Evolutionary conservation across 129 eudicot species (phyloP).

Genomic region (Kitagawia praeruptora): DNA sequence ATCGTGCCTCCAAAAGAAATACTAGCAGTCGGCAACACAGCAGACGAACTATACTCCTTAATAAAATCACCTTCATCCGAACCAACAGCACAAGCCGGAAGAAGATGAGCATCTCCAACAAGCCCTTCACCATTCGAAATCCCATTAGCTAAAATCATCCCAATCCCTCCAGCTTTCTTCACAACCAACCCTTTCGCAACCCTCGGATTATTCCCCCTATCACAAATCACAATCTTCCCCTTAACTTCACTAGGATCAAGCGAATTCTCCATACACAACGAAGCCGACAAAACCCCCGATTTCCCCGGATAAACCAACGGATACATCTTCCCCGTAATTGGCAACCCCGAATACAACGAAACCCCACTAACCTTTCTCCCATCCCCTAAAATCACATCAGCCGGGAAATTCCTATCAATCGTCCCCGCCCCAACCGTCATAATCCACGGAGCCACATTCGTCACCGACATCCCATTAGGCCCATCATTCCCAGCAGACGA

Average conservation of each 20-base stretch:
- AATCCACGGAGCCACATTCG: constrained; percentile 10
- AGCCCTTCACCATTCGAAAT: constrained; percentile 46
- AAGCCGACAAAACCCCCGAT: constrained; percentile 41
- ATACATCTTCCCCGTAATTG: constrained; percentile 33
- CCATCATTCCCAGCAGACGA: constrained; percentile 13
- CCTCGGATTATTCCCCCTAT: constrained; percentile 49
- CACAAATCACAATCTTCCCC: constrained; percentile 52
- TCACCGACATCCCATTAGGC: constrained; percentile 7
- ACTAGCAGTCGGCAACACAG: constrained; percentile 31
- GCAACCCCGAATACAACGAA: constrained; percentile 39
- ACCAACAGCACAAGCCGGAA: constrained; percentile 32
- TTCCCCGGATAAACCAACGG: constrained; percentile 49
- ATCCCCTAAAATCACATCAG: constrained; percentile 6
- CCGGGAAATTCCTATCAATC: constrained; percentile 19
- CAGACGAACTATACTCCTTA: constrained; percentile 22
- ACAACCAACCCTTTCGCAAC: constrained; percentile 43
- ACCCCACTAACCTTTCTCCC: constrained; percentile 40
- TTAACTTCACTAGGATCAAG: constrained; percentile 32
- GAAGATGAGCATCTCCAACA: constrained; percentile 45
- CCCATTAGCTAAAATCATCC: constrained; percentile 10
- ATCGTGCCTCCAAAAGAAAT: constrained; percentile 36
- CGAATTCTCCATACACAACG: constrained; percentile 55
- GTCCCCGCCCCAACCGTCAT: constrained; percentile 40
- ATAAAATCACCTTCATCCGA: constrained; percentile 38
- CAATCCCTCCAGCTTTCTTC: constrained; percentile 12